Evolutionary conservation across 345 rosid species (phyloP).

Genomic region (Aquilaria sinensis): DNA sequence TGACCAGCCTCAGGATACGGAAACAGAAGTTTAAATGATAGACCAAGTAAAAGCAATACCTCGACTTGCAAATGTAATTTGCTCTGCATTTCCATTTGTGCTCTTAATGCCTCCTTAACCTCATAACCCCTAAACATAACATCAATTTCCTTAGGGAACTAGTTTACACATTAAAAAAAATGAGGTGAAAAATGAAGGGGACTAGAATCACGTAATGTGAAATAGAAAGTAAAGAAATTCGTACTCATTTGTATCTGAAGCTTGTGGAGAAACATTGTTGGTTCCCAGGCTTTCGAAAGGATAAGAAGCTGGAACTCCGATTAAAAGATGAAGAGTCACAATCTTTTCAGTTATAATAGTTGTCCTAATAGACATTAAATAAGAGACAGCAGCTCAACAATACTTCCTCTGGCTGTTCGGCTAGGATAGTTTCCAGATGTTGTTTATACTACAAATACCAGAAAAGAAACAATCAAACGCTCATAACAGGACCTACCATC

Average conservation of each 20-base stretch:
- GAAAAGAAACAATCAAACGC: not conserved
- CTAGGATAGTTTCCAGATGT: not conserved
- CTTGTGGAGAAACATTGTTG: constrained; percentile 32
- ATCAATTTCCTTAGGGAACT: constrained; percentile 11
- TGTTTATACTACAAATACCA: not conserved
- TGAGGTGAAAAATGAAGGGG: not conserved
- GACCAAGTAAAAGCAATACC: constrained; percentile 23
- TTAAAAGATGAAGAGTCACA: constrained; percentile 9
- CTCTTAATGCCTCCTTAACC: constrained; percentile 66
- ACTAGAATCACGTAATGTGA: no score
- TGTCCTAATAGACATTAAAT: not conserved
- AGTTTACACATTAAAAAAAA: constrained; percentile 2
- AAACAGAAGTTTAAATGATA: no score
- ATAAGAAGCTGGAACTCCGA: constrained; percentile 43
- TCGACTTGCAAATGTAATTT: constrained; percentile 75
- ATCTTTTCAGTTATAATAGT: constrained; percentile 8
- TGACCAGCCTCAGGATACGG: no score
- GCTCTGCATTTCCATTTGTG: constrained; percentile 84
- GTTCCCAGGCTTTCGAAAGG: constrained; percentile 37
- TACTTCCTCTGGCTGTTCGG: not conserved
- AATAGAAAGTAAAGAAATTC: constrained; percentile 8
- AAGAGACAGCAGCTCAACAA: not conserved
- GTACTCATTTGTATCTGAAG: constrained; percentile 65
- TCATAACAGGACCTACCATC: constrained; percentile 32
- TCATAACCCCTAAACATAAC: constrained; percentile 41